Base-by-base conservation (phyloP, 768 basidiomycete genomes). In the Rubroboletus satanas region DNA sequence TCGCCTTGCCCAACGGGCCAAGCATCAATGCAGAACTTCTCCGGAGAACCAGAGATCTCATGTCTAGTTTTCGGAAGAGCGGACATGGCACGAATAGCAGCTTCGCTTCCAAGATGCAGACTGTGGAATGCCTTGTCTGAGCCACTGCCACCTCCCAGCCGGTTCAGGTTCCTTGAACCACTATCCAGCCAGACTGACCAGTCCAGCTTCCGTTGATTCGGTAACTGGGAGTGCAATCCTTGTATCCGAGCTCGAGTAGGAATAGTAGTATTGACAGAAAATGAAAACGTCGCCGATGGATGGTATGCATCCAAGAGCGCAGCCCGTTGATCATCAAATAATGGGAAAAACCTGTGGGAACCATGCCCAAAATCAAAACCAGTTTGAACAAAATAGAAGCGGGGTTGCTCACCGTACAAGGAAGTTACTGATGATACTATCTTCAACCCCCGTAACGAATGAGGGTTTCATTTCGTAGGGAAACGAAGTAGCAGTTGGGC, bases 211-310 rank as follows among this genome's bases (percentile, higher is more conserved):
- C 81, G 80, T 71, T 96, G 93, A 64, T 95, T 86, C 10, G 93
- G 91, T 71, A 93, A 75, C 33, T 81, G 81, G 7, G 71, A 65
- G 57, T 90, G 85, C 58, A 84, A 77, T 21, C 85, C 87, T 66
- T 86, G 80, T 44, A 89, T 76, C 45, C 89, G 81, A 0, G 91
- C 89, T 15, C 94, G 87, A 7, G 78, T 69, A 5, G 91, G 91
- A 57, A 95, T 88, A 7, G 81, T 68, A 1, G 94, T 95, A 68
- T 94, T 95, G 62, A 83, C 83, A 18, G 87, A 88, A 68, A 87
- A 89, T 1, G 94, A 97, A 68, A 98, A 94, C 8, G 93, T 95
- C n/a, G 95, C 90, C 11, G 81, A 74, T 1, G 89, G 83, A 55
- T 90, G 83, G 68, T 98, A 99, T 18, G 80, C 91, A 44, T 86